A percentile compares a stretch with the other conserved stretches of the same genome.
phyloP scores from a whole-genome alignment of 257 asterid genomes.

The Gentiana macrophylla region DNA sequence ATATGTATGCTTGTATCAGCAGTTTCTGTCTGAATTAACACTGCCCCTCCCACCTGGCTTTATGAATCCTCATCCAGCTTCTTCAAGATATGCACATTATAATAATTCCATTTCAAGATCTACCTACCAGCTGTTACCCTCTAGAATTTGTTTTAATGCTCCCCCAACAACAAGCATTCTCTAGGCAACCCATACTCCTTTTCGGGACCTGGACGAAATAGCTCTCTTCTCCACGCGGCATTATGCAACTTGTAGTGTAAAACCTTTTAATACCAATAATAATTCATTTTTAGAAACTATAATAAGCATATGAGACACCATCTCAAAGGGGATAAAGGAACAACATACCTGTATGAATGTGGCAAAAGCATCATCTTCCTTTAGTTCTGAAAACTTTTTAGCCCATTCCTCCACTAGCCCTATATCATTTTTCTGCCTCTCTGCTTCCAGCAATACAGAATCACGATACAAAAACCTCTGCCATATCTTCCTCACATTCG shows the following conservation, averaged over 20 bases:
- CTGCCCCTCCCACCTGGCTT: too few relatives aligned
- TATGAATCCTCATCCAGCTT: too few relatives aligned
- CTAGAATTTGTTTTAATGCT: too few relatives aligned
- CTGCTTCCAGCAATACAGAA: constrained; percentile 86
- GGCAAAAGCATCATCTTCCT: constrained; percentile 63
- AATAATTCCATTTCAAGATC: too few relatives aligned
- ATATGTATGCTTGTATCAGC: too few relatives aligned
- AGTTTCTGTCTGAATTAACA: too few relatives aligned
- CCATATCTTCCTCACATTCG: constrained; percentile 78
- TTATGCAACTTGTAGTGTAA: constrained; percentile 85
- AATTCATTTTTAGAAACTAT: not conserved
- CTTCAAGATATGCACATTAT: too few relatives aligned
- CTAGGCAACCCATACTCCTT: constrained; percentile 60
- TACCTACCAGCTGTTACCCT: too few relatives aligned
- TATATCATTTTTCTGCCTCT: constrained; percentile 53
- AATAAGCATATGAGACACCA: not conserved
- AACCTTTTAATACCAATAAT: constrained; percentile 29
- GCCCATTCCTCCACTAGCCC: constrained; percentile 68
- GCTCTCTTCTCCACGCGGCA: constrained; percentile 68
- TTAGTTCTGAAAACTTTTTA: constrained; percentile 34
- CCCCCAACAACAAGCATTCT: constrained; percentile 45
- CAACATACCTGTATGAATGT: constrained; percentile 72
- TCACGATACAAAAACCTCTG: constrained; percentile 83
- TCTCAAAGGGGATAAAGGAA: not conserved
- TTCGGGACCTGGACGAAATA: constrained; percentile 11